These are phyloP conservation scores for Pyricularia sp. DNA, from an alignment of 2,329 filamentous ascomycete species.

Conservation along the genomic window DNA sequence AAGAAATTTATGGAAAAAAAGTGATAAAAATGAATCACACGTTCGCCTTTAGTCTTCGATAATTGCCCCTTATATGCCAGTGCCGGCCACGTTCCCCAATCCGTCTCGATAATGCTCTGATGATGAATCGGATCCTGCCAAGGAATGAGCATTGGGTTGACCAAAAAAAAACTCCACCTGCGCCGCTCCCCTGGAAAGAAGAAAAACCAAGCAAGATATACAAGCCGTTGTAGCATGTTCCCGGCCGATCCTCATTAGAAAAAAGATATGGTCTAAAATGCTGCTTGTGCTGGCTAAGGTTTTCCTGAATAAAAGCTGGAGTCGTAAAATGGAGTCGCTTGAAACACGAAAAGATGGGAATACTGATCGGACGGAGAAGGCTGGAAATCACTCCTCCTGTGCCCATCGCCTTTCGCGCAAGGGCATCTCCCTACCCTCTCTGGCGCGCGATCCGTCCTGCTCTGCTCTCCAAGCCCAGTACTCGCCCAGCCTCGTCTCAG, in stretches of 20 bases:
- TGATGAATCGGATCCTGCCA: background rate
- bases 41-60: background rate
- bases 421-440: conserved; percentile 45
- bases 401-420: conserved; percentile 74
- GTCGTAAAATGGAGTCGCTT: background rate
- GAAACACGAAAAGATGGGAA: background rate
- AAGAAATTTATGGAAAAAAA: background rate
- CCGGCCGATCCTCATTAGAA: background rate
- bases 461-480: conserved; percentile 88
- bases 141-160: background rate
- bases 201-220: background rate
- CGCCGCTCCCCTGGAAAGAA: background rate
- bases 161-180: background rate
- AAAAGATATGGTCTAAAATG: background rate
- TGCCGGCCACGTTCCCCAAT: background rate
- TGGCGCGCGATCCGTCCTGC: conserved; percentile 44
- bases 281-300: background rate
- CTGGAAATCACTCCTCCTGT: conserved; percentile 24
- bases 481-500: conserved; percentile 72
- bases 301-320: background rate
- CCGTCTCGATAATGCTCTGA: background rate
- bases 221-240: background rate
- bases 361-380: background rate
- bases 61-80: background rate
- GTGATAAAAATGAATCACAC: background rate